Evolutionary conservation across 177 flowering plant species (phyloP), one percentile per base, ranked within the genome.

Genomic region (Telopea speciosissima): DNA sequence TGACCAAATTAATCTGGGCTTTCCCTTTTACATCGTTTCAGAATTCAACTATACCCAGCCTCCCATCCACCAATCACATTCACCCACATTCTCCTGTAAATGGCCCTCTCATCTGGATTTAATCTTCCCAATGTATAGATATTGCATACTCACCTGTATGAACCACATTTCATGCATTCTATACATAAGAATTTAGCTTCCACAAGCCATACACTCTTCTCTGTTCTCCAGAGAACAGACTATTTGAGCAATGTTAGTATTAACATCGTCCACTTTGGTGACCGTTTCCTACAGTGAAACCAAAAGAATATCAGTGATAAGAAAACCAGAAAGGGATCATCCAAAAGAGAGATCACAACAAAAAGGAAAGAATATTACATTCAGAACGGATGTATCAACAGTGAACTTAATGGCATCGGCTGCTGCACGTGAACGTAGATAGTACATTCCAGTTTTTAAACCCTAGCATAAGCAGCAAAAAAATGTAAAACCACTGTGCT

Each of bases 381-480:
- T 89, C 19, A 93, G 78, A 65, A 81, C 36, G 12, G 93, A 79
- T 19, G 93, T 85, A 68, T 96, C 99, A 31, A 96, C 99, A 21
- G 99, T 96, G 77, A 96, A 93, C 79, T 96, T 91, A 72, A 96
- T 96, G 42, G 99, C 98, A 88, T 93, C 97, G 31, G 98, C 99
- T 59, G 99, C 99, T 69, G 98, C 94, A 45, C 93, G 92, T 7
- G 99, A 81, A 68, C 99, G 78, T 10, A 96, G 81, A 83, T 96
- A 93, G 66, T 96, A 96, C 99, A 96, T 93, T 23, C 99, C 99
- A 8, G 99, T 93, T 81, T 81, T 81, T 70, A 81, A 63, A 70
- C 96, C 96, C 92, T 90, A 42, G 58, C 1, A 24, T 61, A 68
- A 13, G 22, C 61, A 58, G 61, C 49, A 12, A 11, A 49, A 49